These are phyloP conservation scores for Crithidia expoeki DNA, from an alignment of 208 protist species.

Conservation along the genomic window DNA sequence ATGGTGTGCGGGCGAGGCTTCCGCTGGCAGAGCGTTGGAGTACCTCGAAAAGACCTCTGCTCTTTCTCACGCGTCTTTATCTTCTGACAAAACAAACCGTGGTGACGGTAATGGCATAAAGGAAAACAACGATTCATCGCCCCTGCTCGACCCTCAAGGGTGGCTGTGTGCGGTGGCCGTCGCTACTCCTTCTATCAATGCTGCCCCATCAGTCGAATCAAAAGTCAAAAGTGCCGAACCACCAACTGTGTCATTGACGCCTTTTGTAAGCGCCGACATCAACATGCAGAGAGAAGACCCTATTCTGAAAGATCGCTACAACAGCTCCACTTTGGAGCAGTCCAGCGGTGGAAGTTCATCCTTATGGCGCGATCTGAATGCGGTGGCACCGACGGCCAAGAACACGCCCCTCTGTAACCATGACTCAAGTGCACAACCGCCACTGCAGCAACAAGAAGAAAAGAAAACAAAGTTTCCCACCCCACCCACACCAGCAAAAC, in stretches of 20 bases:
- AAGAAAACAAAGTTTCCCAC: neutral
- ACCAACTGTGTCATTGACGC: neutral
- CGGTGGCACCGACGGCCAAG: neutral
- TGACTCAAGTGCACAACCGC: neutral
- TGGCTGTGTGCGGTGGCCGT: slow-evolving; percentile 36
- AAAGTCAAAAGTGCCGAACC: neutral
- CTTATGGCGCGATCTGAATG: neutral
- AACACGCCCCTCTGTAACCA: neutral
- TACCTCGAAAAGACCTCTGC: neutral
- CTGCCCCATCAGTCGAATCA: neutral
- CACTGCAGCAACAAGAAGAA: neutral
- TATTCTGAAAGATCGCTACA: neutral
- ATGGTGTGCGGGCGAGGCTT: neutral
- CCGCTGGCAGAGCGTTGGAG: neutral
- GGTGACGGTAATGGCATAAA: neutral
- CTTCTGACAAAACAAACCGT: neutral
- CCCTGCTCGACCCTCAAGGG: slow-evolving; percentile 21
- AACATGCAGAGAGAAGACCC: slow-evolving; percentile 5
- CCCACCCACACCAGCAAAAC: neutral
- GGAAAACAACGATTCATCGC: neutral
- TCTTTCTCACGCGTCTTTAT: neutral
- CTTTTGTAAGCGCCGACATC: neutral
- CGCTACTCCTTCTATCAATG: neutral
- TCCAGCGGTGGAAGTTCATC: neutral
- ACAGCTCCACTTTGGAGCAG: neutral